Conservation (phyloP, 345 rosid genomes). For the Rhodamnia argentea region DNA sequence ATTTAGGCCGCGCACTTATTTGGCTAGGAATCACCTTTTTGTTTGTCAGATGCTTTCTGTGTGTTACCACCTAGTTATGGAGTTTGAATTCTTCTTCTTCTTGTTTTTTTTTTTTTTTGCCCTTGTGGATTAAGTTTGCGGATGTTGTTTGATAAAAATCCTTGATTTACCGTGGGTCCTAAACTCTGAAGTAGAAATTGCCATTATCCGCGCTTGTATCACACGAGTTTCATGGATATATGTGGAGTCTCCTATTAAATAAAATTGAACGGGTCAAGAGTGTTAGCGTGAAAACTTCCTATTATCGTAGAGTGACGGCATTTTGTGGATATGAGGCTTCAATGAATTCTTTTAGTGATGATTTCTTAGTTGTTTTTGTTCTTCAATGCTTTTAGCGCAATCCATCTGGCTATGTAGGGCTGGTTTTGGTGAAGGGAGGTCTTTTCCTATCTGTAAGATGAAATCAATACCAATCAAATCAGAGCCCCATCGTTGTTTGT, state of each 20-base stretch:
- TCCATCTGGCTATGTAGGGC: background rate
- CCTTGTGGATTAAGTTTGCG: background rate
- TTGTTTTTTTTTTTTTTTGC: background rate
- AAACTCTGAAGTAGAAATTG: background rate
- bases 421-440: background rate
- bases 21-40: background rate
- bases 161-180: background rate
- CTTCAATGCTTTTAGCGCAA: background rate
- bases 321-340: background rate
- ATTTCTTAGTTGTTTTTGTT: background rate
- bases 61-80: background rate
- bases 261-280: background rate
- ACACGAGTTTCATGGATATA: background rate
- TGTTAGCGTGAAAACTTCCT: background rate
- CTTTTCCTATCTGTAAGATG: background rate
- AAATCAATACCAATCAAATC: background rate
- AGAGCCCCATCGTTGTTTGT: background rate
- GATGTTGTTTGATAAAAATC: background rate
- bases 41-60: background rate
- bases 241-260: background rate
- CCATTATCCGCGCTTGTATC: background rate
- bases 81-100: background rate
- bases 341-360: background rate
- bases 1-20: background rate
- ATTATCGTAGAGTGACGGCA: background rate